Conservation (phyloP, 805 yeast genomes). For the Myxozyma melibiosi region DNA sequence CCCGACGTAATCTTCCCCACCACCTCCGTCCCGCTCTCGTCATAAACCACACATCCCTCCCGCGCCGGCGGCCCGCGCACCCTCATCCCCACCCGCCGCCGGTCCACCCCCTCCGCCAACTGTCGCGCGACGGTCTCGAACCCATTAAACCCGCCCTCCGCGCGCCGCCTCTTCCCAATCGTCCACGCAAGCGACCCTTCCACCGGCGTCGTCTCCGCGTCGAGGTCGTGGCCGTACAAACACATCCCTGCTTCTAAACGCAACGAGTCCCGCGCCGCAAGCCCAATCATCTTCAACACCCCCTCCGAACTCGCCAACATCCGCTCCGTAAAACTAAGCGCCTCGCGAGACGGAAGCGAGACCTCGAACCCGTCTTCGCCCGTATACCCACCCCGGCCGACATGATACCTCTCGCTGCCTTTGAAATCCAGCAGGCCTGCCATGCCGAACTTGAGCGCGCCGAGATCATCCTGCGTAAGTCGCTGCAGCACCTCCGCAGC, state of each 20-base stretch:
- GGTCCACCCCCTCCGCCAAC: conserved; percentile 53
- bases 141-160: conserved; percentile 70
- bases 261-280: conserved; percentile 97
- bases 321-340: conserved; percentile 61
- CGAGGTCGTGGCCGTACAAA: conserved; percentile 89
- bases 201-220: conserved; percentile 77
- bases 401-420: conserved; percentile 51
- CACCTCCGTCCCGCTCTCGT: conserved; percentile 4
- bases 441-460: conserved; percentile 70
- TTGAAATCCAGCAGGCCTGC: conserved; percentile 13
- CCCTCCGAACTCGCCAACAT: conserved; percentile 55
- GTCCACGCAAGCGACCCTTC: conserved; percentile 91
- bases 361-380: conserved; percentile 99
- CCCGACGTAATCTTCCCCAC: conserved; percentile 63
- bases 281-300: conserved; percentile 80
- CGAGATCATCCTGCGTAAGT: conserved; percentile 61
- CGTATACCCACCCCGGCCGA: conserved; percentile 96
- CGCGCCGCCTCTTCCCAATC: conserved; percentile 77
- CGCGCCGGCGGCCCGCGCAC: conserved; percentile 93
- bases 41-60: conserved; percentile 38
- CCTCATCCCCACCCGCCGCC: conserved; percentile 70
- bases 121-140: conserved; percentile 68
- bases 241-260: conserved; percentile 99
- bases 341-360: conserved; percentile 42
- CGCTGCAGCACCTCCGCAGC: conserved; percentile 69